phyloP scores from a whole-genome alignment of 1,284 basidiomycete species.

The Cryptococcus sp. region DNA sequence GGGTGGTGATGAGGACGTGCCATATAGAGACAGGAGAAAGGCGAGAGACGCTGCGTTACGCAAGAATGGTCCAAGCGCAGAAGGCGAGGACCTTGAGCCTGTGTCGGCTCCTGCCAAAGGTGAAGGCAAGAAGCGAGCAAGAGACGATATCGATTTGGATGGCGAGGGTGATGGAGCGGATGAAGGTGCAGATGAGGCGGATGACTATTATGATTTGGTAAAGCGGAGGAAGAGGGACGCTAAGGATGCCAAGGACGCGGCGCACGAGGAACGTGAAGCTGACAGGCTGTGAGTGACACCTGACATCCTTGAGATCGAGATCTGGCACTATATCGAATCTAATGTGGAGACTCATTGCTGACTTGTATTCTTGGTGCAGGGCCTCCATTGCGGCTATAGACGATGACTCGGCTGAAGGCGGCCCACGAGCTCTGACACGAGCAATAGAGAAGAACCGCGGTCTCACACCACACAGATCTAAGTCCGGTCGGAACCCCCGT shows the following conservation, averaged over 20 bases:
- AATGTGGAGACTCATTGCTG: background rate
- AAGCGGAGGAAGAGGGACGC: constrained; percentile 69
- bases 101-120: background rate
- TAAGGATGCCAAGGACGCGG: constrained; percentile 75
- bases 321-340: background rate
- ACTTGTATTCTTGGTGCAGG: constrained; percentile 1
- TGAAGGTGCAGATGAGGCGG: constrained; percentile 53
- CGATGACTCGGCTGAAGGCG: constrained; percentile 58
- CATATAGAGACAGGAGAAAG: constrained; percentile 53
- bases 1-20: constrained; percentile 75
- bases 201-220: constrained; percentile 87
- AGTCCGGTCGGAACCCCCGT: constrained; percentile 85
- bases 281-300: constrained; percentile 62
- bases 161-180: constrained; percentile 54
- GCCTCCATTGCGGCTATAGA: constrained; percentile 54
- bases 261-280: constrained; percentile 68
- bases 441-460: constrained; percentile 91
- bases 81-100: constrained; percentile 51
- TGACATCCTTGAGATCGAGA: constrained; percentile 10
- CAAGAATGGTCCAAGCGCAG: constrained; percentile 48
- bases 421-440: constrained; percentile 81
- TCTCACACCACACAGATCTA: constrained; percentile 81
- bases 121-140: constrained; percentile 57
- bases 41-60: constrained; percentile 55
- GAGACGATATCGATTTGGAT: constrained; percentile 56